phyloP scores from a whole-genome alignment of 768 basidiomycete genomes.

The Myochromella boudieri region DNA sequence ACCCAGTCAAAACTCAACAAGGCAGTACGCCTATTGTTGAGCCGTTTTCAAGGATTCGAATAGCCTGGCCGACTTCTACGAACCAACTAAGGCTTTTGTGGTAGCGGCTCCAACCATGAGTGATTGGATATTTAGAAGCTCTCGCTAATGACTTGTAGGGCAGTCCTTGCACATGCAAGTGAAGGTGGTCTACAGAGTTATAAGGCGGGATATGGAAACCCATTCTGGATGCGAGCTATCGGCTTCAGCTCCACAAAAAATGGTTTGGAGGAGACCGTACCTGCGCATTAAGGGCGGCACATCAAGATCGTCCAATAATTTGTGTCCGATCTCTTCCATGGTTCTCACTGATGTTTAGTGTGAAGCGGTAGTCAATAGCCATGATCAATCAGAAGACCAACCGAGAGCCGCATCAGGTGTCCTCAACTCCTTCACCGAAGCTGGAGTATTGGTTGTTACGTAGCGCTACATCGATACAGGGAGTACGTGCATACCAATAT shows the following conservation, averaged over 20 bases:
- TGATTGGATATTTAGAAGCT: conserved; percentile 49
- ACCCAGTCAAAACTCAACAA: conserved; percentile 28
- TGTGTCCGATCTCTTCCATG: conserved; percentile 46
- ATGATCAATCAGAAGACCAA: conserved; percentile 22
- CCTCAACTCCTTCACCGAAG: conserved; percentile 50
- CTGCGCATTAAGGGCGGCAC: conserved; percentile 43
- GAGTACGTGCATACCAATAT: conserved; percentile 40
- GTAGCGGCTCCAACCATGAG: conserved; percentile 33
- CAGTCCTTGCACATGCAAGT: conserved; percentile 70
- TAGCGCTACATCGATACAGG: background rate
- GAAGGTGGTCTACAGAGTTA: conserved; percentile 69
- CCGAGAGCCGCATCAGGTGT: conserved; percentile 48
- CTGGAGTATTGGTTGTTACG: conserved; percentile 31
- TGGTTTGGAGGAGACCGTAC: conserved; percentile 27
- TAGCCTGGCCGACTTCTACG: conserved; percentile 57
- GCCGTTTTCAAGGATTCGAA: conserved; percentile 57
- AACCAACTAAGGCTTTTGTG: conserved; percentile 78
- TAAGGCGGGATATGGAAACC: conserved; percentile 86
- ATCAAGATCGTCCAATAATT: conserved; percentile 46
- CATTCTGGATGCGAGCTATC: conserved; percentile 43
- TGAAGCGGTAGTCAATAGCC: background rate
- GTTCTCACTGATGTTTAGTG: conserved; percentile 23
- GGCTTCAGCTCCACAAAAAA: background rate
- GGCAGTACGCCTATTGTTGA: conserved; percentile 51
- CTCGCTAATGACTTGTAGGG: conserved; percentile 51